A percentile compares a stretch with the other conserved stretches of the same genome.
Conservation (phyloP, 1,284 basidiomycete genomes). For the Fomes fomentarius region DNA sequence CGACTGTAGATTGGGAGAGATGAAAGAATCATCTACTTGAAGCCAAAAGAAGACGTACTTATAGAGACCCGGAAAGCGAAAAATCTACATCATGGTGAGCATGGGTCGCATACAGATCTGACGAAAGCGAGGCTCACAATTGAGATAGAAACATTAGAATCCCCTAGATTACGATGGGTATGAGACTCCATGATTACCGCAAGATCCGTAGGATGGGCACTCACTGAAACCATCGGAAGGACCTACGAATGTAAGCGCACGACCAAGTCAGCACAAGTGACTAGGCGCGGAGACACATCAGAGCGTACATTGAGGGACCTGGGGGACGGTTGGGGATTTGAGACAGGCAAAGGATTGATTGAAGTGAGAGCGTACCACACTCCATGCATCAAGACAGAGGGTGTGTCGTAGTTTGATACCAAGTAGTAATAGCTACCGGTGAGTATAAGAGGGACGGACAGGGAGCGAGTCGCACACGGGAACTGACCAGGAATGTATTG, state of each 20-base stretch:
- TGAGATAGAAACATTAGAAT: constrained; percentile 1
- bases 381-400: neutral
- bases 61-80: constrained; percentile 5
- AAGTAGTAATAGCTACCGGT: constrained; percentile 11
- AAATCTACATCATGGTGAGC: neutral
- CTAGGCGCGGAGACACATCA: too few species aligned
- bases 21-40: too few species aligned
- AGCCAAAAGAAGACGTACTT: constrained; percentile 4
- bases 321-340: too few species aligned
- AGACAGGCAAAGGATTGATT: neutral
- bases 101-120: neutral
- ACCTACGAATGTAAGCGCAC: neutral
- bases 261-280: neutral
- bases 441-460: too few species aligned
- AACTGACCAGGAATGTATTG: constrained; percentile 1
- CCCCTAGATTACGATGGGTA: neutral
- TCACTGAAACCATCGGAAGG: constrained; percentile 1
- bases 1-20: neutral
- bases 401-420: neutral
- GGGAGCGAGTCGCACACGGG: too few species aligned
- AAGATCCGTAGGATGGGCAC: too few species aligned
- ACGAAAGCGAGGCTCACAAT: neutral
- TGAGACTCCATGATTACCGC: neutral
- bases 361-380: constrained; percentile 1
- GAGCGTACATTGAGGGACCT: constrained; percentile 11